Conservation (phyloP, 345 rosid genomes). For the Aegle marmelos region DNA sequence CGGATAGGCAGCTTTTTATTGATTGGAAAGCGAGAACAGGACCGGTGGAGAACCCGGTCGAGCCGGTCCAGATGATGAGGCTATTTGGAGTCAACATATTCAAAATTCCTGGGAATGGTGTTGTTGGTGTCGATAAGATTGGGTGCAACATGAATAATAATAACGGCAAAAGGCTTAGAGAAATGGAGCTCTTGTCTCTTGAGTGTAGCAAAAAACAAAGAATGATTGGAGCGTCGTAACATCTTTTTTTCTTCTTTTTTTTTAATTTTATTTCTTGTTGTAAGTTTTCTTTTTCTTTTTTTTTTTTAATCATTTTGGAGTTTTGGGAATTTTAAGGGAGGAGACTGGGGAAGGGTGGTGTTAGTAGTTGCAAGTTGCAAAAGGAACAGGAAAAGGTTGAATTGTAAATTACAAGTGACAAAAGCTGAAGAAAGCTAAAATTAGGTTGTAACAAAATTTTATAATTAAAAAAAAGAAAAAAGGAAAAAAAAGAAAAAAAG, state of each 20-base stretch:
- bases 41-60: slow-evolving; percentile 22
- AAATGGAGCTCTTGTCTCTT: slow-evolving; percentile 50
- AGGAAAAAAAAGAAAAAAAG: too few species aligned
- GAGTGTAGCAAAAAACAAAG: slow-evolving; percentile 71
- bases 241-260: slow-evolving; percentile 10
- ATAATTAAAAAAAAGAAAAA: too few species aligned
- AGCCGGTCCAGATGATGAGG: slow-evolving; percentile 52
- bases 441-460: neutral
- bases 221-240: slow-evolving; percentile 68
- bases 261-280: neutral
- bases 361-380: slow-evolving; percentile 31
- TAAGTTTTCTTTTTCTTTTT: neutral
- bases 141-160: slow-evolving; percentile 27
- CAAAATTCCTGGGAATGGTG: slow-evolving; percentile 31
- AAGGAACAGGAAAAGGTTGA: neutral
- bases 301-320: slow-evolving; percentile 2
- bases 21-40: slow-evolving; percentile 44
- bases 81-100: slow-evolving; percentile 85
- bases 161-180: slow-evolving; percentile 58
- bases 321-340: slow-evolving; percentile 13
- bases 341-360: slow-evolving; percentile 4
- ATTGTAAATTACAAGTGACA: slow-evolving; percentile 47
- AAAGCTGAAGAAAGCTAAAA: slow-evolving; percentile 37
- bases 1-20: slow-evolving; percentile 63
- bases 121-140: slow-evolving; percentile 20